These are phyloP conservation scores for Gardenia jasminoides DNA, from an alignment of 257 asterid genomes.

Conservation along the genomic window DNA sequence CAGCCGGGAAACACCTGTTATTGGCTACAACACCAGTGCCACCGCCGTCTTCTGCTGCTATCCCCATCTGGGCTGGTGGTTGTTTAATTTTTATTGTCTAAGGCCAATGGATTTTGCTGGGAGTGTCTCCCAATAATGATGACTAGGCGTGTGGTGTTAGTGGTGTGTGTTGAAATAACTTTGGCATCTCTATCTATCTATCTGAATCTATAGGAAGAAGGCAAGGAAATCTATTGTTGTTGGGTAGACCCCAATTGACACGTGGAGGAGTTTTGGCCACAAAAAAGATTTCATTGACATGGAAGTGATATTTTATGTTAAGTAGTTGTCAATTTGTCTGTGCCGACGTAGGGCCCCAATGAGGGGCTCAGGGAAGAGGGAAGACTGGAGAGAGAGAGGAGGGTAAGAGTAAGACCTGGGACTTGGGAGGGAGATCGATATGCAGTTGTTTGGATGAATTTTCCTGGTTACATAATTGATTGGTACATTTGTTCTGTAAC, in stretches of 20 bases:
- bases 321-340: constrained; percentile 59
- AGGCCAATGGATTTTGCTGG: not conserved
- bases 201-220: constrained; percentile 29
- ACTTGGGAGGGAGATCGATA: too few relatives aligned
- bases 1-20: constrained; percentile 38
- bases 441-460: not conserved
- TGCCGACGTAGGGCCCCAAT: constrained; percentile 71
- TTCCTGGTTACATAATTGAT: not conserved
- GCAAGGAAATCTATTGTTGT: constrained; percentile 29
- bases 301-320: constrained; percentile 41
- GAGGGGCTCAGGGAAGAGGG: not conserved
- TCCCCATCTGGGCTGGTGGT: constrained; percentile 18
- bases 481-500: too few relatives aligned
- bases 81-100: not conserved
- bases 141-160: constrained; percentile 29
- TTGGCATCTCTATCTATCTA: constrained; percentile 35
- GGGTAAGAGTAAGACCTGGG: too few relatives aligned
- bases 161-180: constrained; percentile 31
- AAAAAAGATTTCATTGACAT: constrained; percentile 41
- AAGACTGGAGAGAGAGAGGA: not conserved
- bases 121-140: constrained; percentile 7
- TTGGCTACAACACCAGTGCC: constrained; percentile 24
- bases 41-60: constrained; percentile 22
- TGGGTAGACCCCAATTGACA: constrained; percentile 42
- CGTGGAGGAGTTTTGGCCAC: constrained; percentile 56